phyloP scores from a whole-genome alignment of 169 alveolate genomes.

The Neospora caninum region DNA sequence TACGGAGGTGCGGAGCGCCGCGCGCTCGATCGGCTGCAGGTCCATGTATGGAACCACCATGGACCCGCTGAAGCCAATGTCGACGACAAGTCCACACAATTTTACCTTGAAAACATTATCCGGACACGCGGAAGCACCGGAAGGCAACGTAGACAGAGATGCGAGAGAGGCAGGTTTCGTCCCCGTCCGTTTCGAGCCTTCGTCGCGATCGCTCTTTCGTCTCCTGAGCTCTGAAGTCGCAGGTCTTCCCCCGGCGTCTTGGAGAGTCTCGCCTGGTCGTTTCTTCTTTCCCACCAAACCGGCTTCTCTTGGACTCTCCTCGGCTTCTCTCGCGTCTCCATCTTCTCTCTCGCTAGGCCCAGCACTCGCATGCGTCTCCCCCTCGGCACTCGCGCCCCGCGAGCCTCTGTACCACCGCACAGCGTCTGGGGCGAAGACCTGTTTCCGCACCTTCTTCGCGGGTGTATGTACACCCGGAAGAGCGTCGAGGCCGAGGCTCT shows the following conservation, averaged over 20 bases:
- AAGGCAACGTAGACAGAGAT: not conserved
- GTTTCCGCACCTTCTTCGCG: not conserved
- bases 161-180: not conserved
- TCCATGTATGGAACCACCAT: slow-evolving; percentile 83
- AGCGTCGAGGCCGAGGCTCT: not conserved
- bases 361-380: too few species aligned
- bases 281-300: too few species aligned
- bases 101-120: slow-evolving; percentile 44
- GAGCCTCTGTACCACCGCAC: not conserved
- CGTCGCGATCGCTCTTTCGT: not conserved
- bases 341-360: too few species aligned
- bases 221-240: not conserved
- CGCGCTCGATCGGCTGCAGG: slow-evolving; percentile 79
- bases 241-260: not conserved
- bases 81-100: slow-evolving; percentile 85
- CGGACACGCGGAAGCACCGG: not conserved
- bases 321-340: too few species aligned
- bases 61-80: slow-evolving; percentile 84
- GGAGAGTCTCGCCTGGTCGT: not conserved
- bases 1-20: slow-evolving; percentile 80
- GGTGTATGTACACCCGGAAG: not conserved
- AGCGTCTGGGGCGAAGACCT: not conserved
- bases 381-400: not conserved
- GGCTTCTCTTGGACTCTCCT: too few species aligned
- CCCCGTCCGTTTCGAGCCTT: not conserved